These are phyloP conservation scores for Chenopodium suecicum DNA, from an alignment of 148 eudicot genomes.

Conservation along the genomic window DNA sequence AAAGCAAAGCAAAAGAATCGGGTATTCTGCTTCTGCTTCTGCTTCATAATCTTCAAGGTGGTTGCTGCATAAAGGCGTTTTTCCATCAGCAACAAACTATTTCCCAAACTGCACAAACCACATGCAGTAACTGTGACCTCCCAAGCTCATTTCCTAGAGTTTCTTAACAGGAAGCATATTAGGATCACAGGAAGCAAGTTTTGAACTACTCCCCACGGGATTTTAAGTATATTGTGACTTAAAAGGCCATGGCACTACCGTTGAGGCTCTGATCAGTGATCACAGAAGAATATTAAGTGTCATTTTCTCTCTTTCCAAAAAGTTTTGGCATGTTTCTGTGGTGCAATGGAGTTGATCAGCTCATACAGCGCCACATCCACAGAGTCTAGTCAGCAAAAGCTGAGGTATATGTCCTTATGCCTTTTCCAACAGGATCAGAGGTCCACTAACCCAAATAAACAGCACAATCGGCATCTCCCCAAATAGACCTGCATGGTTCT, in stretches of 20 bases:
- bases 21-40: neutral
- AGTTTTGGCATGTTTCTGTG: neutral
- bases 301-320: neutral
- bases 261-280: neutral
- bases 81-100: slow-evolving; percentile 3
- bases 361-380: neutral
- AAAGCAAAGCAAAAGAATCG: neutral
- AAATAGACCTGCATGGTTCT: neutral
- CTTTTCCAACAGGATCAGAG: slow-evolving; percentile 2
- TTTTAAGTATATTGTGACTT: neutral
- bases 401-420: neutral
- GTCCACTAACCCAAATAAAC: neutral
- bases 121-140: neutral
- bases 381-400: neutral
- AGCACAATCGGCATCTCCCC: slow-evolving; percentile 8
- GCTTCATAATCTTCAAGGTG: neutral
- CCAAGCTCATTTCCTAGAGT: neutral
- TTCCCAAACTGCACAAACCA: neutral
- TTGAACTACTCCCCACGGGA: neutral
- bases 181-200: slow-evolving; percentile 8
- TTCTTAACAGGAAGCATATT: neutral
- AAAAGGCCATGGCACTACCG: neutral
- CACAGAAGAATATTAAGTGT: neutral
- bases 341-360: neutral
- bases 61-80: neutral